Conservation (phyloP, 768 basidiomycete genomes). For the Peribolospora baueri region DNA sequence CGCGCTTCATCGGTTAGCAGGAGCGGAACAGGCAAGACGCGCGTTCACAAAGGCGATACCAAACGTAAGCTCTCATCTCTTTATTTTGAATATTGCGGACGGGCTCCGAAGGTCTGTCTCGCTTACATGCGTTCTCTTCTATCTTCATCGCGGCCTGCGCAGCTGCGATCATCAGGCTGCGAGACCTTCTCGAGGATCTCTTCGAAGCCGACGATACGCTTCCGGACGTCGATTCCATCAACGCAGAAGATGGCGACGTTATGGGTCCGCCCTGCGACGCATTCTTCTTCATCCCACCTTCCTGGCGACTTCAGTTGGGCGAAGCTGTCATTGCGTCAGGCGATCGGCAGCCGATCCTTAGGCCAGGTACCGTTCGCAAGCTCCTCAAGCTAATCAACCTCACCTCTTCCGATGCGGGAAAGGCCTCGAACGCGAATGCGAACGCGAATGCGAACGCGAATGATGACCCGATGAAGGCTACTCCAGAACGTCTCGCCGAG, state of each 20-base stretch:
- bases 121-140: neutral
- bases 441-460: slow-evolving; percentile 11
- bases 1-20: neutral
- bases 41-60: neutral
- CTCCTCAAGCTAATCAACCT: slow-evolving; percentile 40
- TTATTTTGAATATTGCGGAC: neutral
- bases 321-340: slow-evolving; percentile 30
- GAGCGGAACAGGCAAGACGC: neutral
- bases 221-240: slow-evolving; percentile 10
- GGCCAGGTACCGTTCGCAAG: slow-evolving; percentile 36
- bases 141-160: neutral
- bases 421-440: slow-evolving; percentile 29
- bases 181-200: slow-evolving; percentile 52
- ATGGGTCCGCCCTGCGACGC: slow-evolving; percentile 29
- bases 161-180: slow-evolving; percentile 55
- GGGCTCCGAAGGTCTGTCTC: slow-evolving; percentile 1
- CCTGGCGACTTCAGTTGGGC: slow-evolving; percentile 8
- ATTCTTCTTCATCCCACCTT: slow-evolving; percentile 34
- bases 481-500: slow-evolving; percentile 37
- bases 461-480: slow-evolving; percentile 13
- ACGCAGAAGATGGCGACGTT: slow-evolving; percentile 29
- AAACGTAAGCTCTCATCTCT: slow-evolving; percentile 23
- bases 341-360: slow-evolving; percentile 31
- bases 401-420: slow-evolving; percentile 18
- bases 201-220: slow-evolving; percentile 57